phyloP scores from a whole-genome alignment of 2,329 filamentous ascomycete species.

The Raffaelea albimanens region DNA sequence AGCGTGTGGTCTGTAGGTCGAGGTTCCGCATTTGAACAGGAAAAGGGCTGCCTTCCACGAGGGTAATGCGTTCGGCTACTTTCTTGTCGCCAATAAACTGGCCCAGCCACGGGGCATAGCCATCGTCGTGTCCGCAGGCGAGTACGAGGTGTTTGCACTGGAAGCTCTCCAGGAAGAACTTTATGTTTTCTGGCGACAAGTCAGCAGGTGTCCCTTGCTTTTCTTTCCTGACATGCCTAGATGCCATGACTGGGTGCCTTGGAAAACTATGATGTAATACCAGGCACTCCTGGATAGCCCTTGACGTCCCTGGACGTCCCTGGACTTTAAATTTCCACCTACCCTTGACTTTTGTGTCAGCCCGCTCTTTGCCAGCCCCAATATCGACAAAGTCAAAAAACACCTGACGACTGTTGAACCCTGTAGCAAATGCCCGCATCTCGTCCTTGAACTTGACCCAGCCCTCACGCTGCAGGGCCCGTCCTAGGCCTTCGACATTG shows the following conservation, averaged over 20 bases:
- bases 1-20: not conserved
- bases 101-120: not conserved
- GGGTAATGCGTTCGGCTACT: not conserved
- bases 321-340: too few species aligned
- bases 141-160: not conserved
- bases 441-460: not conserved
- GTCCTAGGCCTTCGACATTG: not conserved
- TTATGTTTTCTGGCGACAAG: not conserved
- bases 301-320: too few species aligned
- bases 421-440: not conserved
- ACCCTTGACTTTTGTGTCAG: too few species aligned
- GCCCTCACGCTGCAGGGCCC: not conserved
- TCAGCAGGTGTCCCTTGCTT: too few species aligned
- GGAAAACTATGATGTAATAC: too few species aligned
- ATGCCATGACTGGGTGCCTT: too few species aligned
- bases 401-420: too few species aligned
- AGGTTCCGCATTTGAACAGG: not conserved
- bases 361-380: too few species aligned
- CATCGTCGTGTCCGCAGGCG: not conserved
- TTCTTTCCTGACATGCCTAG: too few species aligned
- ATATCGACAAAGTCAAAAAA: too few species aligned
- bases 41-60: not conserved
- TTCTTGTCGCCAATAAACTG: not conserved
- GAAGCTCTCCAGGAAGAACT: slow-evolving; percentile 1
- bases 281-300: too few species aligned